Evolutionary conservation across 805 yeast species (phyloP), one percentile per base, ranked within the genome.

Genomic region (Suhomyces sp.): DNA sequence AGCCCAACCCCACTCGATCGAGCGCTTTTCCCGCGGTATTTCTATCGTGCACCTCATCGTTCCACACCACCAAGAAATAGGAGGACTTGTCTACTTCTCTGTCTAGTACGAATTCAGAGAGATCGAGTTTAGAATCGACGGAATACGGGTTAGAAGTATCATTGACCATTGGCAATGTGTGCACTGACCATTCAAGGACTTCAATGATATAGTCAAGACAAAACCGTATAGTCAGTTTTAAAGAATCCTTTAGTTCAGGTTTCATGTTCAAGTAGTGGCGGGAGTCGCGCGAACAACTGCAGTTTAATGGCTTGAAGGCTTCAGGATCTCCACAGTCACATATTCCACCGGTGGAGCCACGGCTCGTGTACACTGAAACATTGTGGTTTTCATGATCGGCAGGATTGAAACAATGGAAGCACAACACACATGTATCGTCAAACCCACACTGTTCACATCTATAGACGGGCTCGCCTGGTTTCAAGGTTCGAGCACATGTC

Each of bases 351-450:
- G 72, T 74, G 10, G 59, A 59, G 3, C 80, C 84, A 3, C 63
- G 57, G 4, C 87, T 76, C 12, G 72, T 73, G 62, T 76, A 81
- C 49, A 78, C 76, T 25, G 76, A 69, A 7, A 88, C 87, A 53
- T 81, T 81, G 62, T 88, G 96, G 48, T 77, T 84, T 12, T 67
- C 62, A 64, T 88, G 96, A 59, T 86, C 89, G 4, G 78, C 78
- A 50, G 79, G 77, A 63, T 86, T 85, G 69, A 86, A 88, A 64
- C 96, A 88, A 57, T 82, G 71, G 10, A 78, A 80, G 67, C 96
- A 88, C 24, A 88, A 64, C 31, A 89, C 91, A 73, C 96, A 88
- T 0, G 92, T 85, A 7, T 82, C 83, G 66, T 88, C 96, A 54
- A 78, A 80, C 0, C 88, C 89, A 73, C 96, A 88, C 52, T 87